Conservation (phyloP, 371 early-diverging fungal genomes). For the Batkoa obscura region DNA sequence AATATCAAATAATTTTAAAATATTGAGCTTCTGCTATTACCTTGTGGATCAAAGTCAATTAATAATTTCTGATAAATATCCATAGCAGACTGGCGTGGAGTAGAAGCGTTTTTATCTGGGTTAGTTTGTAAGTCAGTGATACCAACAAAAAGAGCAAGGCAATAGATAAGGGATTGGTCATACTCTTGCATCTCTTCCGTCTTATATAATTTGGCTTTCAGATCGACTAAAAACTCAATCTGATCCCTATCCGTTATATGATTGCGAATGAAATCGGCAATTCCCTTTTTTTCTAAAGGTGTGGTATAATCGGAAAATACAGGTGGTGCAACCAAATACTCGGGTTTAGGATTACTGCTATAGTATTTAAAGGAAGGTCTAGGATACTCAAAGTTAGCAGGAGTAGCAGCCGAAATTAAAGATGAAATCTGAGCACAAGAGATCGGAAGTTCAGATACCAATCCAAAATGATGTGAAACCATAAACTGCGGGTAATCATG, state of each 20-base stretch:
- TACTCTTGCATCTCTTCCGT: not conserved
- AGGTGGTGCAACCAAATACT: not conserved
- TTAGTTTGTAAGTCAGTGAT: slow-evolving; percentile 1
- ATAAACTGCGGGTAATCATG: slow-evolving; percentile 97
- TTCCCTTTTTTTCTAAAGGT: slow-evolving; percentile 23
- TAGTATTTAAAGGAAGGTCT: not conserved
- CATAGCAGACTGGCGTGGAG: slow-evolving; percentile 52
- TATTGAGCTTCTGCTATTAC: no score
- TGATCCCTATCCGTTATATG: slow-evolving; percentile 44
- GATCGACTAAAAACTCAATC: slow-evolving; percentile 32
- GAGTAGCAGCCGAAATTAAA: slow-evolving; percentile 85
- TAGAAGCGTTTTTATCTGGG: slow-evolving; percentile 3
- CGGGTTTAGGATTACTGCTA: not conserved
- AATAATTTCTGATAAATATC: slow-evolving; percentile 69
- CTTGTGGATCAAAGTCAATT: slow-evolving; percentile 62
- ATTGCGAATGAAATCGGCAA: slow-evolving; percentile 53
- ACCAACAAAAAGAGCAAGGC: not conserved
- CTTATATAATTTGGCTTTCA: slow-evolving; percentile 21
- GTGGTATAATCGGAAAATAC: not conserved
- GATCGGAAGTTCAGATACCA: slow-evolving; percentile 85
- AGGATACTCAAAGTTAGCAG: slow-evolving; percentile 13
- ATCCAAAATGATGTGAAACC: slow-evolving; percentile 75
- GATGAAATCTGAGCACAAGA: slow-evolving; percentile 88
- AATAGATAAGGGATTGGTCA: not conserved
- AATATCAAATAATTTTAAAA: slow-evolving; percentile 2